Percentiles rank a stretch among this genome's conserved stretches.
phyloP scores from a whole-genome alignment of 169 alveolate genomes.

The Pseudocohnilembus persalinus region DNA sequence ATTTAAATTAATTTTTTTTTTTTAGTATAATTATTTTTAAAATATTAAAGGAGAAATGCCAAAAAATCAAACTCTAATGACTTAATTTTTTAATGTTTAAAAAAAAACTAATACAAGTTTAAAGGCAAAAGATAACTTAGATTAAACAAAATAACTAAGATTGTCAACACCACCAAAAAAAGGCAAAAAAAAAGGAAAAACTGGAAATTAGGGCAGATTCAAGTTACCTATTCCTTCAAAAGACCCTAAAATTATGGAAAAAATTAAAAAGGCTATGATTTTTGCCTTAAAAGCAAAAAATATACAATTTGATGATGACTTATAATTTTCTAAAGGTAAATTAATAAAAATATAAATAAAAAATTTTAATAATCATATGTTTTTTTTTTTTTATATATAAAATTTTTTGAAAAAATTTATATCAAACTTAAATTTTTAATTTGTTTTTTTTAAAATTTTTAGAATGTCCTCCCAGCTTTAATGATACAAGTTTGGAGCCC shows the following conservation, averaged over 20 bases:
- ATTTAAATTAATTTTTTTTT: too few relatives aligned
- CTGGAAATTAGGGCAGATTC: conserved; percentile 26
- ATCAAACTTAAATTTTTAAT: too few relatives aligned
- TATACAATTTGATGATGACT: conserved; percentile 55
- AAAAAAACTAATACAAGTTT: too few relatives aligned
- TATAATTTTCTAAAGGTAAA: conserved; percentile 34
- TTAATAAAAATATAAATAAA: too few relatives aligned
- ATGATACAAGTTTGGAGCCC: conserved; percentile 59
- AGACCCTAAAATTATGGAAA: conserved; percentile 34
- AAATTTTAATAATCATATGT: too few relatives aligned
- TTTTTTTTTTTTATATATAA: too few relatives aligned
- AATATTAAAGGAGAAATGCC: neutral
- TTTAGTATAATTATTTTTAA: too few relatives aligned
- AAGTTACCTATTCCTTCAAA: conserved; percentile 36
- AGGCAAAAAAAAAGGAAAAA: neutral
- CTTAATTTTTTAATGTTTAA: neutral
- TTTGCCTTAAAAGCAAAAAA: conserved; percentile 63
- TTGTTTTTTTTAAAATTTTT: neutral
- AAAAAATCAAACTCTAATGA: neutral
- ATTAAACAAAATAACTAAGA: conserved; percentile 2
- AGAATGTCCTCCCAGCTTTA: conserved; percentile 53
- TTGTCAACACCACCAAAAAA: neutral
- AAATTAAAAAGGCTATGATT: conserved; percentile 49
- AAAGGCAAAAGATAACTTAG: neutral
- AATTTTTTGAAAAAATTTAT: too few relatives aligned